A percentile compares a stretch with the other conserved stretches of the same genome.
Conservation (phyloP, 176 grass and related monocot species). For the Carex kokanica region DNA sequence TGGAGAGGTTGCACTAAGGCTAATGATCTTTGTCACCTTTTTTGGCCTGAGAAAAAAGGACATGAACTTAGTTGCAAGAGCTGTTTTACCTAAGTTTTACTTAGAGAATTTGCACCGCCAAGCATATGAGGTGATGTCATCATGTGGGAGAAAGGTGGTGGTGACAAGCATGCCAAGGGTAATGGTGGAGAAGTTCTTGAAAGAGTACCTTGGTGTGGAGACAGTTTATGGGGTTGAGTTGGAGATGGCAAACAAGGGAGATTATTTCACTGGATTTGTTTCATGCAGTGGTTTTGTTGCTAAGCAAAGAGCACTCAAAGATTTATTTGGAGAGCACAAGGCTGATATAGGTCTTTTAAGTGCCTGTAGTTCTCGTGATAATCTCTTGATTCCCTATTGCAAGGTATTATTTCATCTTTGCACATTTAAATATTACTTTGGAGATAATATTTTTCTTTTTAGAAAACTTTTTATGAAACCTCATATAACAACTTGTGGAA, state of each 20-base stretch:
- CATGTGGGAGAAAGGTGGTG: constrained; percentile 37
- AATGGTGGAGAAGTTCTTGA: constrained; percentile 78
- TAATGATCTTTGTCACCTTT: constrained; percentile 78
- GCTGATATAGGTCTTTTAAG: constrained; percentile 46
- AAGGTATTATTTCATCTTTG: constrained; percentile 47
- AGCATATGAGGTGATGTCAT: constrained; percentile 48
- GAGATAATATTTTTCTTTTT: neutral
- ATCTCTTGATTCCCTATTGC: constrained; percentile 41
- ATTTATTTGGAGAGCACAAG: constrained; percentile 26
- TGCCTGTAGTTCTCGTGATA: constrained; percentile 21
- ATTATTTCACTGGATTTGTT: constrained; percentile 66
- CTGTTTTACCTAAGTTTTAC: constrained; percentile 77
- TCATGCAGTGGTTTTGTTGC: neutral
- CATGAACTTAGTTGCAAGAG: constrained; percentile 50
- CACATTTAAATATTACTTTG: neutral
- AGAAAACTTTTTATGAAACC: neutral
- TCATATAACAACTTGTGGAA: neutral
- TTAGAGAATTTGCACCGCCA: constrained; percentile 54
- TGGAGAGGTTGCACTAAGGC: constrained; percentile 23
- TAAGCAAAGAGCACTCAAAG: constrained; percentile 25
- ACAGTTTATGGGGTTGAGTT: constrained; percentile 54
- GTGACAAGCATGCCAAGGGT: constrained; percentile 54
- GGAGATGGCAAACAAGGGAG: constrained; percentile 29
- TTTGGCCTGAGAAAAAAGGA: constrained; percentile 45
- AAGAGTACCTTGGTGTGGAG: constrained; percentile 53